phyloP scores from a whole-genome alignment of 2,329 filamentous ascomycete species.

The Niveomyces coronatus region DNA sequence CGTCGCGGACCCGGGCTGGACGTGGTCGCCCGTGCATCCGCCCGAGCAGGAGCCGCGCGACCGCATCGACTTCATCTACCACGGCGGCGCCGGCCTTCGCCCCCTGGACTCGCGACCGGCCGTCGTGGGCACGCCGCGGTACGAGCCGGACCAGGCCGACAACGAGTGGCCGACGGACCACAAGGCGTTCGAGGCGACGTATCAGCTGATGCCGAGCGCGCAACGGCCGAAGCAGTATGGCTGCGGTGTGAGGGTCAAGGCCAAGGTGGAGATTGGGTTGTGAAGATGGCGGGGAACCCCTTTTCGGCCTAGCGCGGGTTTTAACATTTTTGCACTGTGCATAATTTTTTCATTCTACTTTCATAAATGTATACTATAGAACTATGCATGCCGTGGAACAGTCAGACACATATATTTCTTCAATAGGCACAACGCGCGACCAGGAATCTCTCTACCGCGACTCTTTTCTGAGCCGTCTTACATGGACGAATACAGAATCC shows the following conservation, averaged over 20 bases:
- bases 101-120: conserved; percentile 20
- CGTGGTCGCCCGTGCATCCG: conserved; percentile 32
- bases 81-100: conserved; percentile 23
- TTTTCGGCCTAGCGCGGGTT: no score
- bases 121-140: conserved; percentile 24
- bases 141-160: conserved; percentile 23
- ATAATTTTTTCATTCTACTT: no score
- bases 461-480: no score
- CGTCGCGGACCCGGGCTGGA: conserved; percentile 20
- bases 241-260: neutral
- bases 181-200: conserved; percentile 22
- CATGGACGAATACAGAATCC: no score
- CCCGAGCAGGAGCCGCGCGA: conserved; percentile 27
- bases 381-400: no score
- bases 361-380: no score
- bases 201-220: conserved; percentile 13
- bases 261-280: neutral
- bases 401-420: no score
- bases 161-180: conserved; percentile 35
- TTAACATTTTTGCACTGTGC: no score
- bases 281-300: neutral
- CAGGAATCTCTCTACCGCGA: no score
- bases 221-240: neutral
- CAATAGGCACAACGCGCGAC: no score
- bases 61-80: conserved; percentile 33